Evolutionary conservation across 225 moss, liverwort and hornwort genomes (phyloP).

Genomic region (Marchantia paleacea): DNA sequence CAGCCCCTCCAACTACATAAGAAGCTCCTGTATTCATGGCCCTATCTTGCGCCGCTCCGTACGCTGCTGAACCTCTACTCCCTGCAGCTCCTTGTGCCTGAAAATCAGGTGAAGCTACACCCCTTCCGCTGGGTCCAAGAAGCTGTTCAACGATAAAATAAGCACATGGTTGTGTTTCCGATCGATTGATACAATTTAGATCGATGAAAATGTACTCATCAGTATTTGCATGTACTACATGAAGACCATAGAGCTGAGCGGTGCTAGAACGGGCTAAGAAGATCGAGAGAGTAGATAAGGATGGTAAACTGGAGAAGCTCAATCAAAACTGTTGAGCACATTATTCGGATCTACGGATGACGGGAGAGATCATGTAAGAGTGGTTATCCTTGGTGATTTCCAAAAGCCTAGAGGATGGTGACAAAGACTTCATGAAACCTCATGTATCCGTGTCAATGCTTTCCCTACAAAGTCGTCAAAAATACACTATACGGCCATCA

Average conservation of each 20-base stretch:
- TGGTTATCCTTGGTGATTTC: too few relatives aligned
- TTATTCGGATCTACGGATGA: too few relatives aligned
- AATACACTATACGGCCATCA: background rate
- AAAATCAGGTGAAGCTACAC: constrained; percentile 65
- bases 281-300: background rate
- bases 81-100: constrained; percentile 70
- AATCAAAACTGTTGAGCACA: too few relatives aligned
- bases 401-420: too few relatives aligned
- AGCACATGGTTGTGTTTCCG: background rate
- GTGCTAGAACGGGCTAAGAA: background rate
- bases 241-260: too few relatives aligned
- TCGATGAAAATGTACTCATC: too few relatives aligned
- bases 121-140: constrained; percentile 72
- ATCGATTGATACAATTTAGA: background rate
- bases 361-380: too few relatives aligned
- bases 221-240: too few relatives aligned
- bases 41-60: constrained; percentile 79
- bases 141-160: constrained; percentile 41
- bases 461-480: too few relatives aligned
- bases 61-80: constrained; percentile 81
- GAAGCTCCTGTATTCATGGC: constrained; percentile 86
- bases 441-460: too few relatives aligned
- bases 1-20: constrained; percentile 77
- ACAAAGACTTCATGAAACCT: too few relatives aligned
- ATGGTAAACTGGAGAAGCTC: too few relatives aligned